Evolutionary conservation across 306 rosid genomes (phyloP), one percentile per base, ranked within the genome.

Genomic region (Crotalaria pallida): DNA sequence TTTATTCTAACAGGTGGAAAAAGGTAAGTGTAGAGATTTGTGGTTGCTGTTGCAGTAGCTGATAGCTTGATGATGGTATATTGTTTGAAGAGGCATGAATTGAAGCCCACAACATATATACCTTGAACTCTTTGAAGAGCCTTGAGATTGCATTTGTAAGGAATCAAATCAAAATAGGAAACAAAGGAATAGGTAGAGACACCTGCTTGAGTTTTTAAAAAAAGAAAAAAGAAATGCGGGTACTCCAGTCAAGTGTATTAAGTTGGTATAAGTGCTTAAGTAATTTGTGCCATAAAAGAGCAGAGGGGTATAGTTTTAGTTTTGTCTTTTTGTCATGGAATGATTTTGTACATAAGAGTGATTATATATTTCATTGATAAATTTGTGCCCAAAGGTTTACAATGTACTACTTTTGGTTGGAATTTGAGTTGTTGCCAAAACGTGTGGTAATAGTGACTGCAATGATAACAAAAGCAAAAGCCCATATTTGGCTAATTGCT

Each of bases 1-100:
- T 70, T 69, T 41, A 15, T 70, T 58, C 41, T 59, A 8, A 17
- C 88, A 81, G 86, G 75, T 63, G 70, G 67, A 58, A 49, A 68
- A 18, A n/a, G 15, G 44, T 38, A 34, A 10, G 10, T 5, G 47
- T 60, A 81, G 75, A 79, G 43, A 62, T 63, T 23, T 59, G 29
- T 63, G 71, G 60, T 31, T 65, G 55, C 34, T 55, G 86, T 70
- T 75, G 64, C 45, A 43, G 61, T 58, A 27, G 53, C 19, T 47
- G 45, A 52, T 56, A 18, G 47, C 27, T 67, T 71, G 61, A 44
- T 2, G 12, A 3, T 29, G 75, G 60, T 73, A 51, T 76, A 69
- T 49, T 13, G 77, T 64, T 72, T 79, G 86, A 82, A 79, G 86
- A 58, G 79, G 74, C 82, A 59, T 50, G 65, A 72, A 40, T 36